phyloP scores from a whole-genome alignment of 306 rosid species.

The Alnus rubra region DNA sequence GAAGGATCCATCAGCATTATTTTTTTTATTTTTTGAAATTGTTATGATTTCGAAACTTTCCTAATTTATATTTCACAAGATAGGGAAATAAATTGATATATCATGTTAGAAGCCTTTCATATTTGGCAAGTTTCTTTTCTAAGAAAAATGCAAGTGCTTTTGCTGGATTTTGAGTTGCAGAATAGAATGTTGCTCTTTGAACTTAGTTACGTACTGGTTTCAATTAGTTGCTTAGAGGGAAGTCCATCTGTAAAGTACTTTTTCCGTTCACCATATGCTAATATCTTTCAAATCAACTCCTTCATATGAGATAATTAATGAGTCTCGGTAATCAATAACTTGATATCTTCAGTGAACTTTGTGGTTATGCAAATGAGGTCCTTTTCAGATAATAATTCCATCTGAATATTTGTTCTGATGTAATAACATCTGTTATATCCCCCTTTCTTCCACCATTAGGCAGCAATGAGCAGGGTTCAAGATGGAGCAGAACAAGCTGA shows the following conservation, averaged over 20 bases:
- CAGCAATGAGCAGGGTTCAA: conserved; percentile 84
- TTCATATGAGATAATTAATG: conserved; percentile 13
- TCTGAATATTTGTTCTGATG: conserved; percentile 15
- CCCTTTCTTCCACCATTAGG: conserved; percentile 56
- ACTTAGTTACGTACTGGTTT: no score
- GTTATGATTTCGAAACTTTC: not conserved
- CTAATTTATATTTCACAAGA: not conserved
- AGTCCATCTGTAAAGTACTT: no score
- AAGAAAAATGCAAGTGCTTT: no score
- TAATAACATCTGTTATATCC: conserved; percentile 14
- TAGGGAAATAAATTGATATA: not conserved
- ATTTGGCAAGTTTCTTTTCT: not conserved
- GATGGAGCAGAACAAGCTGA: conserved; percentile 62
- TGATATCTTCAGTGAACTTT: conserved; percentile 5
- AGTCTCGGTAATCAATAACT: not conserved
- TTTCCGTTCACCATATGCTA: not conserved
- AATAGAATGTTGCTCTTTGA: no score
- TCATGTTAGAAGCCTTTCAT: not conserved
- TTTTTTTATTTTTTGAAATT: not conserved
- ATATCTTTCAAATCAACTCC: conserved; percentile 3
- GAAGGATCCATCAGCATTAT: not conserved
- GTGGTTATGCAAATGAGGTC: conserved; percentile 19
- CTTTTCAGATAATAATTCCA: conserved; percentile 5
- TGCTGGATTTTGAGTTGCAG: no score
- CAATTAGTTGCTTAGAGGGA: no score